Base-by-base conservation (phyloP, 371 early-diverging fungal species). In the Dipsacomyces acuminosporus region DNA sequence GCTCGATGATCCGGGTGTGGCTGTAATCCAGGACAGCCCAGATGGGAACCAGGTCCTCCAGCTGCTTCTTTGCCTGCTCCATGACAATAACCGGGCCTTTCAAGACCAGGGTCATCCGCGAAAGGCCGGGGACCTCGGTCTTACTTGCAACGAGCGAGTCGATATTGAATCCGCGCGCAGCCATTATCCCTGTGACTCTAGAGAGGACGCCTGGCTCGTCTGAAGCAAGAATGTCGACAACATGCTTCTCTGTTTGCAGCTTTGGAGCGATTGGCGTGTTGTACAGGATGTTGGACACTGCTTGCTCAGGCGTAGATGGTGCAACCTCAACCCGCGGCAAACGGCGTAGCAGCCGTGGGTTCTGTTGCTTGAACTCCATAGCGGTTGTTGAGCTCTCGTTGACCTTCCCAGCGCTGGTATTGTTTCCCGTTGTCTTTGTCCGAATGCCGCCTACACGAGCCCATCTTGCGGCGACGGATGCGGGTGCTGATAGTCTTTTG, bases 21-120 rank as follows among this genome's bases (percentile, higher is more conserved):
- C 91, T 90, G 80, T 94, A 94, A 70, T 95, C 94, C 59, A 97
- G 76, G 25, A 94, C 97, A 18, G 95, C 97, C 94, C 94, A 97
- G 21, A 95, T 90, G 33, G 95, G 96, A 40, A 94, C 75, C 78
- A 95, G 74, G 75, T 97, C 96, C 75, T 95, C 94, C 46, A 97
- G 70, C 76, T 96, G 95, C 56, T 88, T 80, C 56, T 87, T 82
- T 19, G 94, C 96, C 74, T 97, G 95, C 71, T 93, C 92, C 59
- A 96, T 84, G 41, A 81, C 81, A 15, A 77, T 77, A n/a, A 82
- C 80, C 40, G 84, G 84, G n/a, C 93, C 98, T 51, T 85, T 85
- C 41, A 97, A 76, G 15, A 93, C 93, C 45, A 97, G 83, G 2
- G 96, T 97, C 95, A 97, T 95, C 46, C 98, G 83, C 50, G 83